Conservation (phyloP, 139 green algal species). For the Chlorella sp. region DNA sequence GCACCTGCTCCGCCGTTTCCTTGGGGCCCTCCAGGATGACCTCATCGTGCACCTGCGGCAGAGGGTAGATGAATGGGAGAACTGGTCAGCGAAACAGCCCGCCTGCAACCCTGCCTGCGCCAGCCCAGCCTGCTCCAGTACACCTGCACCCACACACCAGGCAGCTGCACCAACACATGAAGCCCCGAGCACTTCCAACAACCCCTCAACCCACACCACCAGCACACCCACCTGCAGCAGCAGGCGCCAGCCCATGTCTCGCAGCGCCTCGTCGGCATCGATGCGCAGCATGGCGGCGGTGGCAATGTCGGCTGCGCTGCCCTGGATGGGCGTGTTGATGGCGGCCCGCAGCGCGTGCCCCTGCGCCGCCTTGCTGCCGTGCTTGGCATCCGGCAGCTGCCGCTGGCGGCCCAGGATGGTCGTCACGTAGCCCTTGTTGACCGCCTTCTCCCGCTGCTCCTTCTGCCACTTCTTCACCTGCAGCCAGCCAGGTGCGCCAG, state of each 20-base stretch:
- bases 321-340: slow-evolving; percentile 99
- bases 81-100: not conserved
- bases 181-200: too few relatives aligned
- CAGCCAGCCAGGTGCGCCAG: too few relatives aligned
- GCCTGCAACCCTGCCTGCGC: too few relatives aligned
- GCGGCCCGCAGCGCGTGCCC: slow-evolving; percentile 82
- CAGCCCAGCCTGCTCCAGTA: too few relatives aligned
- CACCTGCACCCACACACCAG: too few relatives aligned
- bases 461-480: slow-evolving; percentile 88
- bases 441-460: slow-evolving; percentile 61
- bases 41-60: slow-evolving; percentile 98
- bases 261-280: slow-evolving; percentile 62
- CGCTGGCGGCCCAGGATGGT: slow-evolving; percentile 91
- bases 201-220: too few relatives aligned
- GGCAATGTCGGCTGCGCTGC: slow-evolving; percentile 94
- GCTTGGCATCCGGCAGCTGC: slow-evolving; percentile 76
- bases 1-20: slow-evolving; percentile 65
- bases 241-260: slow-evolving; percentile 86
- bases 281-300: slow-evolving; percentile 96
- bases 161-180: too few relatives aligned
- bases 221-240: slow-evolving; percentile 85
- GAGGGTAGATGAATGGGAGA: slow-evolving; percentile 39
- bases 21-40: slow-evolving; percentile 97
- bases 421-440: slow-evolving; percentile 66
- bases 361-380: slow-evolving; percentile 28